These are phyloP conservation scores for Spergularia azorica DNA, from an alignment of 179 eudicot genomes.

Conservation along the genomic window DNA sequence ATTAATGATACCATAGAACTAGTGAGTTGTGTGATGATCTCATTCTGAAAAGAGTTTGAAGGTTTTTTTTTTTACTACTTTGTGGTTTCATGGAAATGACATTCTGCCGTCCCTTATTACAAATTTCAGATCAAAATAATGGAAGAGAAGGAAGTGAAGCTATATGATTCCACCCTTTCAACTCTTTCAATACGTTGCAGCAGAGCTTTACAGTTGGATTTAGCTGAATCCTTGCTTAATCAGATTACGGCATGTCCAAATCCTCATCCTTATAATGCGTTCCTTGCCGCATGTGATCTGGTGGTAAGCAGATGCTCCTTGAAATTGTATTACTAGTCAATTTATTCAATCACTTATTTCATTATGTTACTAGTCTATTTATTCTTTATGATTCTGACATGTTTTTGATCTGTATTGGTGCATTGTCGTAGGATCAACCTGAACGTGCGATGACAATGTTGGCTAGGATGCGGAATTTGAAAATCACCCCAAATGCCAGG, in stretches of 20 bases:
- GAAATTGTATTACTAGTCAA: background rate
- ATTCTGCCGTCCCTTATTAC: background rate
- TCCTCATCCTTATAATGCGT: constrained; percentile 59
- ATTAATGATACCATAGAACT: constrained; percentile 48
- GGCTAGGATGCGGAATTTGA: constrained; percentile 67
- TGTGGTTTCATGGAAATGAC: constrained; percentile 9
- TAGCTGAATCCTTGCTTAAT: constrained; percentile 68
- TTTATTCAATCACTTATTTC: background rate
- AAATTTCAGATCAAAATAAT: constrained; percentile 62
- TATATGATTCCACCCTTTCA: constrained; percentile 69
- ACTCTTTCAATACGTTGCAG: constrained; percentile 61
- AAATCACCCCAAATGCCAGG: constrained; percentile 52
- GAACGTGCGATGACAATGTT: constrained; percentile 74
- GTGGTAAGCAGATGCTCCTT: constrained; percentile 47
- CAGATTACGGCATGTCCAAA: constrained; percentile 39
- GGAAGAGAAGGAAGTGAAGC: constrained; percentile 63
- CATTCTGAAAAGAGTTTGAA: constrained; percentile 8
- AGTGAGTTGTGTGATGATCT: constrained; percentile 42
- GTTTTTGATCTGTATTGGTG: constrained; percentile 4
- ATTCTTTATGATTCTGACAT: background rate
- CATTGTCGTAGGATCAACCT: constrained; percentile 71
- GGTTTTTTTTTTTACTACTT: constrained; percentile 7
- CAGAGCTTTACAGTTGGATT: constrained; percentile 60
- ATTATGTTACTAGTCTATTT: background rate
- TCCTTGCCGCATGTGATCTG: constrained; percentile 65